Conservation (phyloP, 169 alveolate genomes). For the Perkinsus olseni region DNA sequence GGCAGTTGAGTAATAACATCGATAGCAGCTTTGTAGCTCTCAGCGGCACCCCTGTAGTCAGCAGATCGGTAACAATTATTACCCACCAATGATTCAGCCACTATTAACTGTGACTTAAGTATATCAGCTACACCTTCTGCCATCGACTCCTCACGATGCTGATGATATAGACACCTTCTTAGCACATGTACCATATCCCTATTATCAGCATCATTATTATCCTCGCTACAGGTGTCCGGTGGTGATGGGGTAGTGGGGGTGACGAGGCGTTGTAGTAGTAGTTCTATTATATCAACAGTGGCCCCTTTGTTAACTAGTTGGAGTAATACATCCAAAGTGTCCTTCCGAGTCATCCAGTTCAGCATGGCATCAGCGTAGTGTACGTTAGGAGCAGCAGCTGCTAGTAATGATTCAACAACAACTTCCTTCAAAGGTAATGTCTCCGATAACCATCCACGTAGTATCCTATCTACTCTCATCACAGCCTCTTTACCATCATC, state of each 20-base stretch:
- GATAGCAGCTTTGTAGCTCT: neutral
- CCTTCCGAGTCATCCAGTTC: neutral
- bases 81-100: neutral
- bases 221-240: no score
- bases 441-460: neutral
- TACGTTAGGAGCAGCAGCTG: no score
- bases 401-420: neutral
- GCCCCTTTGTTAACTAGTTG: neutral
- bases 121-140: neutral
- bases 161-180: neutral
- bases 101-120: neutral
- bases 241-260: no score
- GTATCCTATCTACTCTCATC: neutral
- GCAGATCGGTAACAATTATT: neutral
- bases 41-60: neutral
- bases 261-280: neutral
- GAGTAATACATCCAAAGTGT: neutral
- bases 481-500: neutral
- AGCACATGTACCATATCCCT: neutral
- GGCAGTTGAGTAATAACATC: neutral
- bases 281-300: neutral
- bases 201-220: neutral
- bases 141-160: no score
- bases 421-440: neutral
- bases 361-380: no score